Base-by-base conservation (phyloP, 345 rosid species). In the Iberis pinnata region DNA sequence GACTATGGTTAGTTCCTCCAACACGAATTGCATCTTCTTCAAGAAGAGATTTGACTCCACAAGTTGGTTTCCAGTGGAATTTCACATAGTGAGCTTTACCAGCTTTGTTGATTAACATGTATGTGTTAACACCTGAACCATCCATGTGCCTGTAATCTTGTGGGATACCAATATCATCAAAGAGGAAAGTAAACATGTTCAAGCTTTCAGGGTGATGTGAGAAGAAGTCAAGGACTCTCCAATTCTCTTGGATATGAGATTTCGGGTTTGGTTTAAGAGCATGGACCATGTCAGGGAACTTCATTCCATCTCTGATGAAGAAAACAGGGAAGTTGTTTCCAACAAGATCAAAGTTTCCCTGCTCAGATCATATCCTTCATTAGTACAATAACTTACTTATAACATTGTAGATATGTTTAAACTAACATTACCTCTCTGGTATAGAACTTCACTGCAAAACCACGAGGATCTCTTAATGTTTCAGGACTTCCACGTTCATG, bases 271-370 rank as follows among this genome's bases (percentile, higher is more conserved):
- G 98, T 52, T 92, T 92, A 38, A 92, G 79, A 0, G 95, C 76
- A 70, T 92, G 98, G 1, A 92, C 79, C 88, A 83, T 67, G 73
- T 92, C 98, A 11, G 96, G 96, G 74, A 92, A 92, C 48, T 92
- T 83, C 80, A 92, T 84, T 37, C 89, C 98, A 79, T 92, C 98
- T 12, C 98, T 83, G 45, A 92, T 42, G 66, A 92, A 92, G 68
- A 92, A 92, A 35, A 92, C 98, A 0, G 95, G 98, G 49, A 88
- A 80, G 73, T 92, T 92, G 89, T 92, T 92, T 44, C 98, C 98
- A 63, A 92, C 97, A 36, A 92, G 89, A 76, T 92, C 98, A 69
- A 92, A 92, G 69, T 92, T 92, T 4, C 98, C 98, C 98, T 92
- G 73, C 16, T 49, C 32, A 40, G 29, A 18, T 31, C 25, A 32